Base-by-base conservation (phyloP, 495 filamentous ascomycete species). In the Chaetomium fimeti region DNA sequence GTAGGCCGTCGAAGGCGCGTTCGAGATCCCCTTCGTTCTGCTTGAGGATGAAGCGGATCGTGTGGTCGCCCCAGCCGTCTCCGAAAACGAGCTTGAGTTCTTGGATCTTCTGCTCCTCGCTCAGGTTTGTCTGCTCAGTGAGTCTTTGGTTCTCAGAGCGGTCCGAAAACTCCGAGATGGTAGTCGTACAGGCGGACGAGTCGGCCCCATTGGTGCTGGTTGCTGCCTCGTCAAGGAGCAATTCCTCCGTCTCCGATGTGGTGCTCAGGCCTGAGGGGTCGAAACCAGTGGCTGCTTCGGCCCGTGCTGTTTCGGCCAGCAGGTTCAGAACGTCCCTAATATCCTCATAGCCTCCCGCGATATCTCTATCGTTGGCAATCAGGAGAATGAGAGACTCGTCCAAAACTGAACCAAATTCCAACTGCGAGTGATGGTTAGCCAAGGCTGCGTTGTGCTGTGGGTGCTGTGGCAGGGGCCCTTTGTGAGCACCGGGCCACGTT, bases 1-100 rank as follows among this genome's bases (percentile, higher is more conserved):
- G 81, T 3, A 98, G 79, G 54, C 91, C 87, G 71, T 98, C 92
- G 66, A 95, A 87, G 2, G 92, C 84, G 22, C 81, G 80, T n/a
- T 81, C 81, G 22, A 87, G 79, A 69, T 90, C 82, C 3, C 85
- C 82, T 47, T 83, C 76, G 52, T 77, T 83, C 65, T 90, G 89
- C 69, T 84, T 83, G 53, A 97, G 75, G 0, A 83, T 83, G 60
- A 84, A 83, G 43, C 78, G 76, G 20, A 96, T 80, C 52, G 88
- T 85, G 64, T 88, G 85, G 1, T 71, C 71, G 29, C 85, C 85
- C 16, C 91, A 76, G 5, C 40, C 20, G 1, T 74, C 82, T 11
- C 87, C 85, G 69, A 97, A 96, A 74, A 94, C 91, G 22, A 84
- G 80, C 6, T 71, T 67, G 22, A 97, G 78, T 28, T 80, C 72